phyloP scores from a whole-genome alignment of 2,329 filamentous ascomycete genomes.

The Anisogramma anomala region DNA sequence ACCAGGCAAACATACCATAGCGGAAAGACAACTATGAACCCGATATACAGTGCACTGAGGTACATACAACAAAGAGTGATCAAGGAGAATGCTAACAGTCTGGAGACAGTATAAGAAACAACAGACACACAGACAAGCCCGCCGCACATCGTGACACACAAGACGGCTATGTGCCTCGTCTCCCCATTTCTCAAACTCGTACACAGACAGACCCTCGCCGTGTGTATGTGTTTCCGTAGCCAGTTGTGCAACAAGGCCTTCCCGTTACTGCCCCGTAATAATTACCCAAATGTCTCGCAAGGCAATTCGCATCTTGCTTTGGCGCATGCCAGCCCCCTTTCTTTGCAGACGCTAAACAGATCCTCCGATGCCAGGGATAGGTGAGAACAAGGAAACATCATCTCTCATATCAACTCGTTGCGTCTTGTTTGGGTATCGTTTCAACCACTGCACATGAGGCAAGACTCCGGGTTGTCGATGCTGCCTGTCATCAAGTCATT shows the following conservation, averaged over 20 bases:
- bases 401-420: conserved; percentile 7
- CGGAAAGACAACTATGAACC: conserved; percentile 7
- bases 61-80: conserved; percentile 5
- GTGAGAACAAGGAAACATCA: conserved; percentile 1
- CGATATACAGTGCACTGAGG: conserved; percentile 10
- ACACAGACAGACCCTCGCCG: not conserved
- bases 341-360: conserved; percentile 2
- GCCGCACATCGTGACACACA: not conserved
- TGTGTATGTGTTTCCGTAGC: conserved; percentile 4
- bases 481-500: conserved; percentile 51
- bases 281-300: conserved; percentile 12
- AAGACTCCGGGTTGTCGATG: conserved; percentile 92
- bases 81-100: not conserved
- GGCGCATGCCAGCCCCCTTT: conserved; percentile 4
- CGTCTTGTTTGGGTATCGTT: conserved; percentile 6
- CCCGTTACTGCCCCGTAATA: not conserved
- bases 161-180: conserved; percentile 8
- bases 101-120: no score
- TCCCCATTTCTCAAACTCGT: conserved; percentile 6
- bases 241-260: conserved; percentile 6
- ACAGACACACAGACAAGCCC: not conserved
- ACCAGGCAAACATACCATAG: no score
- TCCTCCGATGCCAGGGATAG: no score
- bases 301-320: not conserved
- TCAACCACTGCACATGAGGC: conserved; percentile 95